These are phyloP conservation scores for Lactarius pseudohatsudake DNA, from an alignment of 768 basidiomycete genomes.

Conservation along the genomic window DNA sequence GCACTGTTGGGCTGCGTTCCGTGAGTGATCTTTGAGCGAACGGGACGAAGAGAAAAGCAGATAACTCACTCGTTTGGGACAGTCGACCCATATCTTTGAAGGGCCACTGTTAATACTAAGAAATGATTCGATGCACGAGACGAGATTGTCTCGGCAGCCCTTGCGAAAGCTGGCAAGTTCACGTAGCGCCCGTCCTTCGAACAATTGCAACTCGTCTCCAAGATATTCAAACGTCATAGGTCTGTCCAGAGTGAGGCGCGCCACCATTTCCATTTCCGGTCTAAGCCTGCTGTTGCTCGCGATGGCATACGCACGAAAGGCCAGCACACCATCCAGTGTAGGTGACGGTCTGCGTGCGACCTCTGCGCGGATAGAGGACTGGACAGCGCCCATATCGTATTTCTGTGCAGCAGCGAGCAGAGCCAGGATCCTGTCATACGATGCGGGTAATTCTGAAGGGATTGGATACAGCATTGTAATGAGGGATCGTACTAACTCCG, in stretches of 20 bases:
- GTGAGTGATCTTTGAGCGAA: not conserved
- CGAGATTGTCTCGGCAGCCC: not conserved
- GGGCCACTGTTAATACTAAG: not conserved
- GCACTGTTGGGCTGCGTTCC: not conserved
- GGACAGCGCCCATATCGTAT: constrained; percentile 30
- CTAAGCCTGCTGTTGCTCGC: constrained; percentile 11
- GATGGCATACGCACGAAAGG: constrained; percentile 26
- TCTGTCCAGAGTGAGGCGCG: not conserved
- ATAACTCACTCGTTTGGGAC: not conserved
- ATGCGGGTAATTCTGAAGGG: not conserved
- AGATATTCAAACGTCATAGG: constrained; percentile 8
- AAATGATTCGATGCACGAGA: not conserved
- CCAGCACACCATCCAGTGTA: not conserved
- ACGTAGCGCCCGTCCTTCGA: constrained; percentile 3
- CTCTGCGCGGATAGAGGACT: not conserved
- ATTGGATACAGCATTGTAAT: constrained; percentile 23
- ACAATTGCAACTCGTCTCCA: not conserved
- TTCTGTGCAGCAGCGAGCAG: constrained; percentile 29
- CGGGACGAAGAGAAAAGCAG: not conserved
- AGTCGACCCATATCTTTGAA: constrained; percentile 1
- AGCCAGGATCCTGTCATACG: not conserved
- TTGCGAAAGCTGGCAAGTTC: not conserved
- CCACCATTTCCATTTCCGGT: not conserved
- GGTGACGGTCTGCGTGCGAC: not conserved
- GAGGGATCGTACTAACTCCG: constrained; percentile 23